phyloP scores from a whole-genome alignment of 1,284 basidiomycete species.

The Cutaneotrichosporon sp. region DNA sequence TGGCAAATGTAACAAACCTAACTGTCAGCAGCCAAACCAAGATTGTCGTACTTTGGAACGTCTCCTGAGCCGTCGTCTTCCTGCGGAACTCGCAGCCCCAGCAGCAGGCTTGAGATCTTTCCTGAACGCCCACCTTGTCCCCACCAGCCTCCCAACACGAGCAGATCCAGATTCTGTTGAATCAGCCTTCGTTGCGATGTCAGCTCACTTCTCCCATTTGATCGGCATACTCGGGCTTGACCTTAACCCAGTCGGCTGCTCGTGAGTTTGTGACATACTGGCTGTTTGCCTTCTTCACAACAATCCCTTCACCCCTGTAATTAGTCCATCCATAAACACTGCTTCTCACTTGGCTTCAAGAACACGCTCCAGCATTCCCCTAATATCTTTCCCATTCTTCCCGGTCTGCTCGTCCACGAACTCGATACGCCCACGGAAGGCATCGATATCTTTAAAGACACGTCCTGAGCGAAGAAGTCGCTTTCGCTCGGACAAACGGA shows the following conservation, averaged over 20 bases:
- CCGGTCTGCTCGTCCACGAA: slow-evolving; percentile 66
- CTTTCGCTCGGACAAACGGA: slow-evolving; percentile 47
- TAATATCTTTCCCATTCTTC: slow-evolving; percentile 70
- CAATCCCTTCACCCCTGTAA: slow-evolving; percentile 73
- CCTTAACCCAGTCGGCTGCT: slow-evolving; percentile 87
- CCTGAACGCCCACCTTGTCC: slow-evolving; percentile 49
- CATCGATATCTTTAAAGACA: slow-evolving; percentile 38
- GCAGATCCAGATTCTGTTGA: slow-evolving; percentile 71
- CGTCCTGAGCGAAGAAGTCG: slow-evolving; percentile 35
- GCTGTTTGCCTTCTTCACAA: slow-evolving; percentile 75
- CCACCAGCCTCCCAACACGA: slow-evolving; percentile 64
- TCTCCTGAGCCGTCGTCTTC: slow-evolving; percentile 56
- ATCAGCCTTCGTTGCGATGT: slow-evolving; percentile 3
- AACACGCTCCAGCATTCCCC: slow-evolving; percentile 68
- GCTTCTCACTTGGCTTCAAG: slow-evolving; percentile 57
- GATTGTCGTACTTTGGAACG: slow-evolving; percentile 56
- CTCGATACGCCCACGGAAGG: slow-evolving; percentile 69
- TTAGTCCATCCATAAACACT: background rate
- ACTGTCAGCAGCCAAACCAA: background rate
- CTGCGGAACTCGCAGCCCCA: slow-evolving; percentile 45
- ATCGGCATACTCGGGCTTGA: slow-evolving; percentile 75
- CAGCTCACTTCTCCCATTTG: slow-evolving; percentile 36
- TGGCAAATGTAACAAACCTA: slow-evolving; percentile 58
- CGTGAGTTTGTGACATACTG: slow-evolving; percentile 78
- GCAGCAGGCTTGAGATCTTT: slow-evolving; percentile 47